phyloP scores from a whole-genome alignment of 192 early-diverging fungal species.

The Chytriomyces confervae region DNA sequence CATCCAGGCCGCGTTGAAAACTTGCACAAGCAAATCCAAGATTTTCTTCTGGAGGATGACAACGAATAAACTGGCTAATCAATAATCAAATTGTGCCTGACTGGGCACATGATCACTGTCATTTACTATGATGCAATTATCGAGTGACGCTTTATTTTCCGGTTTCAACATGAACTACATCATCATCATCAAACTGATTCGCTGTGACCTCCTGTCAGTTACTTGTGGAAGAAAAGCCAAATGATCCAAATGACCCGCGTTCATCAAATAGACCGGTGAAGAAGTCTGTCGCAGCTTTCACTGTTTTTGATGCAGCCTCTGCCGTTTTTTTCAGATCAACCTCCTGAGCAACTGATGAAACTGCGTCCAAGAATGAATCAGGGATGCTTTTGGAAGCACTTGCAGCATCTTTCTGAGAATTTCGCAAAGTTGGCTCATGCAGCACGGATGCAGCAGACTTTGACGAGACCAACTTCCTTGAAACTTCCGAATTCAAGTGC shows the following conservation, averaged over 20 bases:
- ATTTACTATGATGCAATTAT: no score
- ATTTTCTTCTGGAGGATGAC: slow-evolving; percentile 36
- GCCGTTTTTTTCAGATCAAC: neutral
- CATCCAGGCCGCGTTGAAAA: neutral
- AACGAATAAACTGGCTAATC: neutral
- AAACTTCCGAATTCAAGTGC: no score
- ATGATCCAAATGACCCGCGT: no score
- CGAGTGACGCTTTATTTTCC: no score
- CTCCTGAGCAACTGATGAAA: slow-evolving; percentile 13
- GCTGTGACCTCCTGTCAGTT: no score
- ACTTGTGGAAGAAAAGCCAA: no score
- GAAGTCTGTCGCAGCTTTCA: slow-evolving; percentile 4
- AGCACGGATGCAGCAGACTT: no score
- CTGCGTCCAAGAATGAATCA: slow-evolving; percentile 6
- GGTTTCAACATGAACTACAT: no score
- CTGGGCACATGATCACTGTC: no score
- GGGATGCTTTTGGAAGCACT: neutral
- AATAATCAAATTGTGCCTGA: neutral
- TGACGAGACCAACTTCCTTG: no score
- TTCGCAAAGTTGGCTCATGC: no score
- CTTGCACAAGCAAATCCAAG: slow-evolving; percentile 29
- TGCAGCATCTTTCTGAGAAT: neutral
- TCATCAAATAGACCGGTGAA: slow-evolving; percentile 12
- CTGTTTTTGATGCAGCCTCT: neutral
- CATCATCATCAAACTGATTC: no score